Conservation (phyloP, 163 green algal genomes). For the Chlamydomonas reinhardtii region DNA sequence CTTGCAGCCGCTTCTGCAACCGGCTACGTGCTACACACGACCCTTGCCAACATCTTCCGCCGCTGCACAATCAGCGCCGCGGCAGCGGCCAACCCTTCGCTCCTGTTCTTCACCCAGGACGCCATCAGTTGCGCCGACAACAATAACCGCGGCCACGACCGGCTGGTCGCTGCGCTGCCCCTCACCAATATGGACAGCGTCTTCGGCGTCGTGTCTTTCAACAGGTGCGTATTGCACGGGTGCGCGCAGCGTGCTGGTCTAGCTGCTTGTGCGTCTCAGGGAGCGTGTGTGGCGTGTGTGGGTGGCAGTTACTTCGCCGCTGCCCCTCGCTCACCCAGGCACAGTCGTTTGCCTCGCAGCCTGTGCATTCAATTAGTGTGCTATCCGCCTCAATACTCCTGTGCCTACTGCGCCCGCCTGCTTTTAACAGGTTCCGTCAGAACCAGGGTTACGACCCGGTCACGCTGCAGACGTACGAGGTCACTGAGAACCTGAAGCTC, state of each 20-base stretch:
- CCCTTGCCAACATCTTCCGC: constrained; percentile 21
- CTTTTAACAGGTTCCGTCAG: constrained; percentile 25
- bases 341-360: too few species aligned
- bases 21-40: constrained; percentile 29
- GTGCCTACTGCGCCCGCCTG: too few species aligned
- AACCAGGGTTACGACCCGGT: constrained; percentile 37
- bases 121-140: constrained; percentile 47
- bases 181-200: constrained; percentile 19
- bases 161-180: neutral
- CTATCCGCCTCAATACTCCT: too few species aligned
- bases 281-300: too few species aligned
- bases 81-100: neutral
- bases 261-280: too few species aligned
- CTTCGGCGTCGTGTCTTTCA: constrained; percentile 48
- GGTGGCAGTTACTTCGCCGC: too few species aligned
- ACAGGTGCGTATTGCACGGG: neutral
- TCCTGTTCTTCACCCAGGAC: constrained; percentile 33
- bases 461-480: constrained; percentile 17
- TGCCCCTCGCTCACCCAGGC: too few species aligned
- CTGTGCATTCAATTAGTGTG: too few species aligned
- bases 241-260: too few species aligned
- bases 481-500: constrained; percentile 18
- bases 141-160: constrained; percentile 52
- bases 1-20: constrained; percentile 37
- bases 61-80: constrained; percentile 33